Evolutionary conservation across 768 basidiomycete genomes (phyloP).

Genomic region (Mycena vulgaris): DNA sequence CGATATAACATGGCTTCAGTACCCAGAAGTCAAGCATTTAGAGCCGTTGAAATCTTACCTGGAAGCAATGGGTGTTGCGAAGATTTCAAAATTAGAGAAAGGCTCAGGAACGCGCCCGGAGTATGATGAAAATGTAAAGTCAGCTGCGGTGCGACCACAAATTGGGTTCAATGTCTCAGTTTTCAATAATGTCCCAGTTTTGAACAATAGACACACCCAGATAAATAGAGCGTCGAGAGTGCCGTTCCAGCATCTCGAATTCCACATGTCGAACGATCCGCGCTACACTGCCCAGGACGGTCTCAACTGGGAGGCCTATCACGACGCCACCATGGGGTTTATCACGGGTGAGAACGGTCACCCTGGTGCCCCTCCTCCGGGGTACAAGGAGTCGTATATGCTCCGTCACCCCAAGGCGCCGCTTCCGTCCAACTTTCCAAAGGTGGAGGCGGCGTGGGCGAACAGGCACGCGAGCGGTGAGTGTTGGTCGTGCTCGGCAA

Average conservation of each 20-base stretch:
- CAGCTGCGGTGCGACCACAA: too few species aligned
- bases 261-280: not conserved
- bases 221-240: not conserved
- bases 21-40: conserved; percentile 34
- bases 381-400: not conserved
- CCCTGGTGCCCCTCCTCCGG: not conserved
- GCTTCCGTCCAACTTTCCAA: too few species aligned
- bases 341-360: not conserved
- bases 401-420: too few species aligned
- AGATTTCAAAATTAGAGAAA: conserved; percentile 9
- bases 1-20: conserved; percentile 46
- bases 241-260: not conserved
- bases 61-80: conserved; percentile 42
- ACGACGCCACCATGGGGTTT: not conserved
- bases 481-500: not conserved
- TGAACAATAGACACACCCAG: not conserved
- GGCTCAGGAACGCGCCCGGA: not conserved
- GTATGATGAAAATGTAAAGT: conserved; percentile 1
- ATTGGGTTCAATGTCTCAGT: too few species aligned
- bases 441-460: too few species aligned
- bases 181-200: not conserved
- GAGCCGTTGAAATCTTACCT: conserved; percentile 42
- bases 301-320: not conserved
- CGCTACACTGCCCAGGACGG: not conserved
- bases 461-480: not conserved